Conservation (phyloP, 2,329 filamentous ascomycete species). For the Byssothecium circinans region DNA sequence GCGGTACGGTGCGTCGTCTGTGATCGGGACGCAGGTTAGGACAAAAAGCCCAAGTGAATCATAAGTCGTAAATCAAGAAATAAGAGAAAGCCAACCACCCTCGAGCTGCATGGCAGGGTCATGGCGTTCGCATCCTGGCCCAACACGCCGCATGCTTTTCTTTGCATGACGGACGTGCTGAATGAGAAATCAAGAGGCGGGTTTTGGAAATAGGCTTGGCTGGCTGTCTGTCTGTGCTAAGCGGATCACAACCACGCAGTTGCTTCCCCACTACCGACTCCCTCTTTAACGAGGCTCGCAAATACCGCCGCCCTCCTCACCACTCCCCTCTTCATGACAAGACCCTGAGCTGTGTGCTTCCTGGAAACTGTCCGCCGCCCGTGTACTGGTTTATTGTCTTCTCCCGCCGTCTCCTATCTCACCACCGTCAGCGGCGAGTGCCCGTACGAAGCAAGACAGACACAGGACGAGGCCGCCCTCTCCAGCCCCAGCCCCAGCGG, state of each 20-base stretch:
- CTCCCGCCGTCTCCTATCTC: slow-evolving; percentile 14
- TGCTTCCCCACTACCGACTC: not conserved
- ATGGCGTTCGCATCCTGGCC: no score
- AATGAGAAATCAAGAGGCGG: not conserved
- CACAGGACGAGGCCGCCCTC: not conserved
- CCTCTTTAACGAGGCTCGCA: not conserved
- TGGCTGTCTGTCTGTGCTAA: not conserved
- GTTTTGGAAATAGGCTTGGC: not conserved
- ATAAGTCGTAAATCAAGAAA: not conserved
- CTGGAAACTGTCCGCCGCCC: not conserved
- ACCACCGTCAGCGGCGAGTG: slow-evolving; percentile 19
- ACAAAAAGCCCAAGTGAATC: no score
- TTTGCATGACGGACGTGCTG: not conserved
- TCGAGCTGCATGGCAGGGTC: not conserved
- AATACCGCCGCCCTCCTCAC: not conserved
- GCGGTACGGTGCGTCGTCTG: not conserved
- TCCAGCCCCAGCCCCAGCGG: not conserved
- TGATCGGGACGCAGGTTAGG: not conserved
- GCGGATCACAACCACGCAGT: not conserved
- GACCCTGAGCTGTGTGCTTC: not conserved
- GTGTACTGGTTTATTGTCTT: not conserved
- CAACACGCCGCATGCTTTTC: no score
- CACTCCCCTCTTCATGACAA: not conserved
- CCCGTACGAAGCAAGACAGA: slow-evolving; percentile 12
- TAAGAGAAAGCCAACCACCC: slow-evolving; percentile 6